Percentiles rank a stretch among this genome's conserved stretches.
Evolutionary conservation across 1,139 yeast genomes (phyloP).

Genomic region (Pichia sp.): DNA sequence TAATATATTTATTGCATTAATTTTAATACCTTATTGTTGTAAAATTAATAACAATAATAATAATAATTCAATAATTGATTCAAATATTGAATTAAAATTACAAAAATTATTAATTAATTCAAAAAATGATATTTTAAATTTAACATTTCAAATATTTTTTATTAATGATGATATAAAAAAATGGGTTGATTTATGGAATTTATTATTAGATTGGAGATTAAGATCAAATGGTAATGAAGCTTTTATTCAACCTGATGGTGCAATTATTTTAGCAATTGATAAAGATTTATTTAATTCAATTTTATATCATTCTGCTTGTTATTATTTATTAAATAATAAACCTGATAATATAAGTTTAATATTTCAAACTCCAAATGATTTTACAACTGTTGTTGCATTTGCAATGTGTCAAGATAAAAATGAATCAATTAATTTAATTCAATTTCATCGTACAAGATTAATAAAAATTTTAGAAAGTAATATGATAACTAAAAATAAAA

Average conservation of each 20-base stretch:
- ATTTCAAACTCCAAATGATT: slow-evolving; percentile 12
- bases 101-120: not conserved
- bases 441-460: slow-evolving; percentile 35
- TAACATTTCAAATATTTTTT: slow-evolving; percentile 7
- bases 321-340: slow-evolving; percentile 7
- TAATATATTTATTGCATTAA: slow-evolving; percentile 1
- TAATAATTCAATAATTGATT: not conserved
- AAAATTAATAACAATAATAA: not conserved
- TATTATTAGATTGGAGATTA: slow-evolving; percentile 9
- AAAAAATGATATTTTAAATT: slow-evolving; percentile 2
- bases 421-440: slow-evolving; percentile 27
- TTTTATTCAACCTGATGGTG: slow-evolving; percentile 9
- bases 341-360: slow-evolving; percentile 8
- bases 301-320: slow-evolving; percentile 11
- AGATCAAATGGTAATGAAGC: slow-evolving; percentile 6
- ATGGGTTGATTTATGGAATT: slow-evolving; percentile 16
- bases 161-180: slow-evolving; percentile 3
- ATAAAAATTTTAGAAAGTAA: slow-evolving; percentile 21
- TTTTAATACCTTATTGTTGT: slow-evolving; percentile 10
- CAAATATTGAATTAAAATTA: too few relatives aligned
- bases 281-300: slow-evolving; percentile 10
- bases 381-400: slow-evolving; percentile 9
- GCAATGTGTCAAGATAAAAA: slow-evolving; percentile 8
- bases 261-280: slow-evolving; percentile 12
- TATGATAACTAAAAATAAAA: slow-evolving; percentile 13